phyloP scores from a whole-genome alignment of 139 green algal species.

The Desmodesmus armatus region DNA sequence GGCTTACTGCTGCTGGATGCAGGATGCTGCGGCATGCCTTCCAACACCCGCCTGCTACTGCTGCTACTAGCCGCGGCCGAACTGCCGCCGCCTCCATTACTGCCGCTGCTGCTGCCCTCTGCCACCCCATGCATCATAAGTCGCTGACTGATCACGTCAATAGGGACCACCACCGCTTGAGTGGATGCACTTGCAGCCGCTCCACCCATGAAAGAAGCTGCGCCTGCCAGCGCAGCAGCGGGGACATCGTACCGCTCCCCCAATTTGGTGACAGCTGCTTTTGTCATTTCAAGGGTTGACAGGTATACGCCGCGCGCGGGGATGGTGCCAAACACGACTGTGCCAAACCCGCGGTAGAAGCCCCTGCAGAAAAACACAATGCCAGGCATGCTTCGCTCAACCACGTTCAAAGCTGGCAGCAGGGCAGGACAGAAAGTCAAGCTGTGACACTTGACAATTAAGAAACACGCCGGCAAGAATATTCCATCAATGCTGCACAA shows the following conservation, averaged over 20 bases:
- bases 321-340: slow-evolving; percentile 79
- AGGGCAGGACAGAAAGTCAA: no score
- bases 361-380: no score
- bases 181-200: slow-evolving; percentile 75
- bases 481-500: no score
- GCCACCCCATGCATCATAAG: slow-evolving; percentile 76
- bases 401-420: no score
- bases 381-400: no score
- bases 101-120: neutral
- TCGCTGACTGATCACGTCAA: slow-evolving; percentile 89
- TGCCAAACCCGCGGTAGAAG: slow-evolving; percentile 92
- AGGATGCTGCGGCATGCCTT: no score
- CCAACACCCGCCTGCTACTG: slow-evolving; percentile 4
- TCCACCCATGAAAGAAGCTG: slow-evolving; percentile 79
- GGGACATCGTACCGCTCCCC: slow-evolving; percentile 40
- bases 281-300: slow-evolving; percentile 75
- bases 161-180: slow-evolving; percentile 88
- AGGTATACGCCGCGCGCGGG: slow-evolving; percentile 79
- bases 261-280: slow-evolving; percentile 49
- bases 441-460: no score
- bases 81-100: neutral
- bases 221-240: slow-evolving; percentile 57
- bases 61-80: no score
- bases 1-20: neutral
- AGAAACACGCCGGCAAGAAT: no score